Conservation (phyloP, 1,139 yeast genomes). For the Candida glucosophila region DNA sequence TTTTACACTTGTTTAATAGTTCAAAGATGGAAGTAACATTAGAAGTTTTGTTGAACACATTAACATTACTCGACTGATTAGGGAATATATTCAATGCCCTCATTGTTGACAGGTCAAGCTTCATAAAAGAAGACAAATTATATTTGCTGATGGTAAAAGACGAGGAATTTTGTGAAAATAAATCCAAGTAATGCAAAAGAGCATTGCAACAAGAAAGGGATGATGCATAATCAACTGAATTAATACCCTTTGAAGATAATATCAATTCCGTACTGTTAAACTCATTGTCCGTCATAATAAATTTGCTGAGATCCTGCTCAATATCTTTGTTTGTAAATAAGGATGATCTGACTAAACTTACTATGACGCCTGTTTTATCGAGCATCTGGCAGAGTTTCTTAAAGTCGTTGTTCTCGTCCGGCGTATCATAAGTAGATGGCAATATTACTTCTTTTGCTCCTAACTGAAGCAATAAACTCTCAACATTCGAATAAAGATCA, state of each 20-base stretch:
- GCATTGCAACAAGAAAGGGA: slow-evolving; percentile 51
- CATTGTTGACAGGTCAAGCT: slow-evolving; percentile 83
- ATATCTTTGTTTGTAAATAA: slow-evolving; percentile 55
- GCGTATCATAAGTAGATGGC: slow-evolving; percentile 34
- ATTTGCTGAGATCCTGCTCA: slow-evolving; percentile 64
- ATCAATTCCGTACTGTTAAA: slow-evolving; percentile 36
- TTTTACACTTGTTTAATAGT: slow-evolving; percentile 77
- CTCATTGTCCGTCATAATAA: slow-evolving; percentile 38
- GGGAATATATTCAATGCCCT: slow-evolving; percentile 86
- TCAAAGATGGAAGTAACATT: slow-evolving; percentile 60
- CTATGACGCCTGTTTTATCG: slow-evolving; percentile 63
- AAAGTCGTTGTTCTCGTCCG: slow-evolving; percentile 26
- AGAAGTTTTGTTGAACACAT: slow-evolving; percentile 32
- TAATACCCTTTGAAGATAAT: slow-evolving; percentile 52
- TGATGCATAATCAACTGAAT: slow-evolving; percentile 21
- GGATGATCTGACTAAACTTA: slow-evolving; percentile 49
- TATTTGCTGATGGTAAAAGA: slow-evolving; percentile 53
- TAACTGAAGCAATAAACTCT: slow-evolving; percentile 74
- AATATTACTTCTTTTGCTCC: slow-evolving; percentile 82
- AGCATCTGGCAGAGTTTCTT: slow-evolving; percentile 53
- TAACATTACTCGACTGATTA: slow-evolving; percentile 24
- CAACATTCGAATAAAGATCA: slow-evolving; percentile 78
- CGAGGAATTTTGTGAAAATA: slow-evolving; percentile 43
- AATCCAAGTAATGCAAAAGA: slow-evolving; percentile 52
- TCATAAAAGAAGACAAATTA: slow-evolving; percentile 71